Base-by-base conservation (phyloP, 225 moss, liverwort and hornwort genomes). In the Physcomitrium patens region DNA sequence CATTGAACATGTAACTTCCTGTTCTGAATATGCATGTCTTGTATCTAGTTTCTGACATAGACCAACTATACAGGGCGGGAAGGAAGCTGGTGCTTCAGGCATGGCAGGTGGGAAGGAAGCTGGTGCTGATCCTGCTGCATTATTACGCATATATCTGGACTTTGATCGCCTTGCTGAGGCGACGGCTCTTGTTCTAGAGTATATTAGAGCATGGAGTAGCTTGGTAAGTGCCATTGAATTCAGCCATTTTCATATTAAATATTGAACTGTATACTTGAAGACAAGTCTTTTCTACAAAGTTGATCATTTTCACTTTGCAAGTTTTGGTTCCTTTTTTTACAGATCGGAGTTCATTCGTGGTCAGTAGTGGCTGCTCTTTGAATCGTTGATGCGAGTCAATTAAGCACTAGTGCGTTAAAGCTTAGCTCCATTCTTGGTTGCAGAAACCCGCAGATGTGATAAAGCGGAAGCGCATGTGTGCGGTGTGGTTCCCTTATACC, bases 401-500 rank as follows among this genome's bases (percentile, higher is more conserved):
- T 31, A 68, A 69, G 67, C 61, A 3, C 46, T 27, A 43, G 11
- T 63, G 44, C 50, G 22, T 48, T 78, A 67, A 81, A 46, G 8
- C 62, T 8, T n/a, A 24, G 44, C 53, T 68, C 16, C 17, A 7
- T 72, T 60, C 50, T 51, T 81, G 78, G 22, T 71, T 84, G 83
- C 87, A 93, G 77, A 89, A 90, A 44, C 91, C 99, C 63, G 86
- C 89, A 76, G 99, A 95, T 82, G 85, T 95, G 9, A 88, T 93
- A 20, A 99, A 93, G 78, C 89, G 99, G 67, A 99, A 95, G 85
- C 99, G 87, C 71, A 81, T 91, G 57, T 93, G 91, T 76, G 91
- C 93, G 22, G 95, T 95, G 45, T 99, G 99, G 99, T 99, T 99
- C 65, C 99, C 99, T 2, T 99, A 99, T 64, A 95, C 91, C 3